phyloP scores from a whole-genome alignment of 1,139 yeast genomes.

The Diutina catenulata region DNA sequence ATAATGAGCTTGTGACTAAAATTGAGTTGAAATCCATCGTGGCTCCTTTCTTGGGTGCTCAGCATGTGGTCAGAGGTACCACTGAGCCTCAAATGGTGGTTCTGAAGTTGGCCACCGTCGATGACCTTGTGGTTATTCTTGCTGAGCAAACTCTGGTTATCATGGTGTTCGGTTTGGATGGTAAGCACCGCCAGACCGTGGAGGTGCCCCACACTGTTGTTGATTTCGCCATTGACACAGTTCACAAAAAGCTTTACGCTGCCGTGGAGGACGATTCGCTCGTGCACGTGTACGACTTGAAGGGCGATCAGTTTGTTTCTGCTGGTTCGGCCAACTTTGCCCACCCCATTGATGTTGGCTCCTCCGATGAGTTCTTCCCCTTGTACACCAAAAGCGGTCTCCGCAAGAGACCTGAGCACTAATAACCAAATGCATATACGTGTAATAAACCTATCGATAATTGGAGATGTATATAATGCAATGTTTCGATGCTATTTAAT shows the following conservation, averaged over 20 bases:
- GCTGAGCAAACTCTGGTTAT: slow-evolving; percentile 48
- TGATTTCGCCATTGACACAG: slow-evolving; percentile 7
- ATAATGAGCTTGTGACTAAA: slow-evolving; percentile 32
- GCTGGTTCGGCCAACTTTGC: slow-evolving; percentile 13
- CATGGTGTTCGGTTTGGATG: slow-evolving; percentile 22
- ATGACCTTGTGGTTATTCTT: slow-evolving; percentile 27
- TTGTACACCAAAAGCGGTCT: slow-evolving; percentile 51
- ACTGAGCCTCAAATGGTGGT: slow-evolving; percentile 47
- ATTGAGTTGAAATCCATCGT: slow-evolving; percentile 39
- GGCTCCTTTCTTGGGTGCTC: slow-evolving; percentile 39
- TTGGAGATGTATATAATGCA: no score
- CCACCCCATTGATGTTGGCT: slow-evolving; percentile 22
- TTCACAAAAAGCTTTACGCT: slow-evolving; percentile 15
- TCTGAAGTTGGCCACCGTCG: slow-evolving; percentile 28
- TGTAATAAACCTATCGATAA: background rate
- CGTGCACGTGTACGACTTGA: slow-evolving; percentile 8
- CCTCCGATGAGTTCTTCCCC: slow-evolving; percentile 42
- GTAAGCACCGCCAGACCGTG: slow-evolving; percentile 18
- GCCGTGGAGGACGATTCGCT: slow-evolving; percentile 12
- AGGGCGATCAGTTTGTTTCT: slow-evolving; percentile 8
- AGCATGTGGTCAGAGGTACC: slow-evolving; percentile 33
- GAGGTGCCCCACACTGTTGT: slow-evolving; percentile 12
- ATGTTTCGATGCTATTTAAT: background rate
- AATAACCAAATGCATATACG: background rate
- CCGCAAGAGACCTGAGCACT: slow-evolving; percentile 77